Conservation (phyloP, 2,329 filamentous ascomycete genomes). For the Orbilia brochopaga region DNA sequence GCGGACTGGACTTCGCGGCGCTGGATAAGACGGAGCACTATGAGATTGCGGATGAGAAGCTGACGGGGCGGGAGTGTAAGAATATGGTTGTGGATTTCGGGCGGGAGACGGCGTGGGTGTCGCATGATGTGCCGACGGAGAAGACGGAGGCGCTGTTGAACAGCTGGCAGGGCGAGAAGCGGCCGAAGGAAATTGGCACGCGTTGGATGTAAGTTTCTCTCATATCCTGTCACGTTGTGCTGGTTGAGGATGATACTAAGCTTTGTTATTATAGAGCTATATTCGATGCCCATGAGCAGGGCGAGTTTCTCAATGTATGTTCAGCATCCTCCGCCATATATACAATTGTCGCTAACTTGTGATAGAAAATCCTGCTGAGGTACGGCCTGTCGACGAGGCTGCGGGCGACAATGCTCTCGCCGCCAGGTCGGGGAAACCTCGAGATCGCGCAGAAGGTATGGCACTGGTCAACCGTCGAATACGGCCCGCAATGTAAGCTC, state of each 20-base stretch:
- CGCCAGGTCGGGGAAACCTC: constrained; percentile 51
- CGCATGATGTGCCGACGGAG: constrained; percentile 35
- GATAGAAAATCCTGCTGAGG: constrained; percentile 37
- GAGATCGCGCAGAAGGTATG: constrained; percentile 62
- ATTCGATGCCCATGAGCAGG: constrained; percentile 46
- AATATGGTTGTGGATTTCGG: constrained; percentile 50
- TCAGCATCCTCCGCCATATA: too few species aligned
- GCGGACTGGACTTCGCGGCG: constrained; percentile 35
- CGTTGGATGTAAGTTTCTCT: constrained; percentile 42
- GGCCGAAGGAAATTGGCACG: constrained; percentile 41
- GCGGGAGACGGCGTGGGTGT: constrained; percentile 47
- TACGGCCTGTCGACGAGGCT: constrained; percentile 45
- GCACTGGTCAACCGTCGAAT: constrained; percentile 64
- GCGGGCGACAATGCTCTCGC: constrained; percentile 46
- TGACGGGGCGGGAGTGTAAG: constrained; percentile 36
- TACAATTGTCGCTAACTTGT: background rate
- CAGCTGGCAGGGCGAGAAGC: constrained; percentile 37
- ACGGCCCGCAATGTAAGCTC: constrained; percentile 61
- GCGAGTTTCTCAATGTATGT: constrained; percentile 45
- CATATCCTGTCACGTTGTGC: too few species aligned
- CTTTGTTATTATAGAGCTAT: constrained; percentile 27
- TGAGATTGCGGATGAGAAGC: constrained; percentile 41
- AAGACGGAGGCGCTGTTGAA: constrained; percentile 33
- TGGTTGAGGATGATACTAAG: too few species aligned
- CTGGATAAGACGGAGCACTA: constrained; percentile 33